These are phyloP conservation scores for Solanum chilense DNA, from an alignment of 257 asterid species.

Conservation along the genomic window DNA sequence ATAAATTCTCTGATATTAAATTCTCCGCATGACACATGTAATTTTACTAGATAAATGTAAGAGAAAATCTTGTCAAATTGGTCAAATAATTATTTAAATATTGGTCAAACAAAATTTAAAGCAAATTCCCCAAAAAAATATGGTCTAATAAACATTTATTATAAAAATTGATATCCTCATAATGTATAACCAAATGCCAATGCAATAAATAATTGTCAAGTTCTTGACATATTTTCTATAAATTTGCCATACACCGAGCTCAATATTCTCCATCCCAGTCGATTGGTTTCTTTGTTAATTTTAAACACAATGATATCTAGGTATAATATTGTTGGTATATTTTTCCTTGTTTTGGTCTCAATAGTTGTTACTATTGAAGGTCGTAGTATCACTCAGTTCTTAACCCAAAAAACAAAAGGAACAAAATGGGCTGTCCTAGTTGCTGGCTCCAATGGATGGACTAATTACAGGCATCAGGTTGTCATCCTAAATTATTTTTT, in stretches of 20 bases:
- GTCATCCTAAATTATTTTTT: not conserved
- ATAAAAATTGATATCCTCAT: no score
- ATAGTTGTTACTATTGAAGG: not conserved
- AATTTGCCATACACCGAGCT: not conserved
- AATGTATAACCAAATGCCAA: not conserved
- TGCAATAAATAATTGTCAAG: not conserved
- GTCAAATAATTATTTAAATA: not conserved
- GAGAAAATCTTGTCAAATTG: not conserved
- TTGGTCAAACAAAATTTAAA: not conserved
- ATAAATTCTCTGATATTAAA: no score
- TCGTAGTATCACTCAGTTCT: not conserved
- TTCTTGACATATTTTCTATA: not conserved
- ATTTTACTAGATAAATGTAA: no score
- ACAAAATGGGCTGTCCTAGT: constrained; percentile 86
- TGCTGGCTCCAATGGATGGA: constrained; percentile 83
- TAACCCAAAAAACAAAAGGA: constrained; percentile 45
- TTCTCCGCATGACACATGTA: no score
- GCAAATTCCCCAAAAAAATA: no score
- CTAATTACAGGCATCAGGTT: constrained; percentile 79
- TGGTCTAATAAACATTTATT: not conserved
- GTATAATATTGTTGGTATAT: not conserved
- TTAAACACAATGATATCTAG: not conserved
- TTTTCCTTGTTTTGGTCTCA: not conserved
- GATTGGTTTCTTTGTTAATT: not conserved
- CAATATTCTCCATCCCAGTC: not conserved